A percentile compares a stretch with the other conserved stretches of the same genome.
Conservation (phyloP, 2,329 filamentous ascomycete genomes). For the Dothideomycetidae sp. region DNA sequence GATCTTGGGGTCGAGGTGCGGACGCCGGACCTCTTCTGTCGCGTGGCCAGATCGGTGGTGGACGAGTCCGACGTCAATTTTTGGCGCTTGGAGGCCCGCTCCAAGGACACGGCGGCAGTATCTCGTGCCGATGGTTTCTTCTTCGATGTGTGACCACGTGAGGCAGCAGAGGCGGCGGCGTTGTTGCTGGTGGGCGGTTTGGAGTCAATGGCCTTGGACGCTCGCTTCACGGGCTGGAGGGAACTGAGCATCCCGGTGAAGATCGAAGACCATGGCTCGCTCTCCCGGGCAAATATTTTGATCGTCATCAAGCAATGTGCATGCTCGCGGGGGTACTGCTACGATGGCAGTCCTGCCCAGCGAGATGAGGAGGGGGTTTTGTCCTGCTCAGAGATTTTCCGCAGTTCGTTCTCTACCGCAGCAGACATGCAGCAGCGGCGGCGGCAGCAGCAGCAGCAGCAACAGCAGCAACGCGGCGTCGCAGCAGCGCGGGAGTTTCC, state of each 20-base stretch:
- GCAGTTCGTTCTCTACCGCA: neutral
- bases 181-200: constrained; percentile 1
- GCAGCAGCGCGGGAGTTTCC: too few species aligned
- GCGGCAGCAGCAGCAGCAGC: too few species aligned
- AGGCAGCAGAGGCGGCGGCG: neutral
- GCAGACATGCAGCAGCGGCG: too few species aligned
- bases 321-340: constrained; percentile 3
- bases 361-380: neutral
- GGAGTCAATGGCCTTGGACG: constrained; percentile 4
- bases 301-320: constrained; percentile 8
- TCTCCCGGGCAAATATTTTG: constrained; percentile 10
- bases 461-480: too few species aligned
- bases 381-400: neutral
- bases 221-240: constrained; percentile 8
- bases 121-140: constrained; percentile 2
- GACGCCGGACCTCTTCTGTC: constrained; percentile 3
- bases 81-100: constrained; percentile 5
- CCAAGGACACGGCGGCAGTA: neutral
- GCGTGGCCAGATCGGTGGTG: constrained; percentile 3
- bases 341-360: neutral
- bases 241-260: constrained; percentile 9
- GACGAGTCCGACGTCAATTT: constrained; percentile 4
- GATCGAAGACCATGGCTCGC: constrained; percentile 10
- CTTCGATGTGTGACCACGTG: neutral
- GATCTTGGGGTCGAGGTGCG: constrained; percentile 6